Evolutionary conservation across 2,329 filamentous ascomycete species (phyloP).

Genomic region (Neobulgaria alba): DNA sequence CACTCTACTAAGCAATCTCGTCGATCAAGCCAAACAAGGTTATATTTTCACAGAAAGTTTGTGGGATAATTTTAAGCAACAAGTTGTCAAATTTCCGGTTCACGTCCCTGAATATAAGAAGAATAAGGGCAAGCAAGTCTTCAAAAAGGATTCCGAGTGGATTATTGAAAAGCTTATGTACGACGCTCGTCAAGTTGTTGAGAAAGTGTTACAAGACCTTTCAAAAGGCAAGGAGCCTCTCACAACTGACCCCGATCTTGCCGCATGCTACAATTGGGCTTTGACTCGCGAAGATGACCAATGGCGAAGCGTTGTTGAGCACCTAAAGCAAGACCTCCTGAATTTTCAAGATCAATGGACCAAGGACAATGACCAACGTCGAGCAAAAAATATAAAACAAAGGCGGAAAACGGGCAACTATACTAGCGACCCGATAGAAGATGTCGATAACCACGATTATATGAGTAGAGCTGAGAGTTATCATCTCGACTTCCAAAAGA

Average conservation of each 20-base stretch:
- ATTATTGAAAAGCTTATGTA: slow-evolving; percentile 58
- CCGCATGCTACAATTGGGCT: slow-evolving; percentile 10
- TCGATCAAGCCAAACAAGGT: slow-evolving; percentile 51
- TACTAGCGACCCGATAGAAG: slow-evolving; percentile 4
- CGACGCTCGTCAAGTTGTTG: slow-evolving; percentile 37
- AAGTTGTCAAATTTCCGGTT: neutral
- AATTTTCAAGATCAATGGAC: neutral
- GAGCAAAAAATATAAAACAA: neutral
- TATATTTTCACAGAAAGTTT: slow-evolving; percentile 37
- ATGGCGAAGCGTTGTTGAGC: slow-evolving; percentile 10
- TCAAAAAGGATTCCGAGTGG: slow-evolving; percentile 31
- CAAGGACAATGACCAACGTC: neutral
- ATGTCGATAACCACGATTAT: slow-evolving; percentile 6
- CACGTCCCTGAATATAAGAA: slow-evolving; percentile 34
- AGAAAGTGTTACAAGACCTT: slow-evolving; percentile 25
- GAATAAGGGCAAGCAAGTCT: slow-evolving; percentile 22
- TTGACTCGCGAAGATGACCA: slow-evolving; percentile 6
- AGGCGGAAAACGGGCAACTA: neutral
- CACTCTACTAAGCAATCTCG: slow-evolving; percentile 42
- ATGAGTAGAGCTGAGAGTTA: slow-evolving; percentile 3
- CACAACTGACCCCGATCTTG: slow-evolving; percentile 21
- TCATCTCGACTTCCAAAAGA: slow-evolving; percentile 19
- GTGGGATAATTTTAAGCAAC: slow-evolving; percentile 32
- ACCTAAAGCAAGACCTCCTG: neutral
- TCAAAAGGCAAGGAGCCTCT: slow-evolving; percentile 7